Evolutionary conservation across 352 stramenopile genomes (phyloP).

Genomic region (Globisporangium recalcitrans): DNA sequence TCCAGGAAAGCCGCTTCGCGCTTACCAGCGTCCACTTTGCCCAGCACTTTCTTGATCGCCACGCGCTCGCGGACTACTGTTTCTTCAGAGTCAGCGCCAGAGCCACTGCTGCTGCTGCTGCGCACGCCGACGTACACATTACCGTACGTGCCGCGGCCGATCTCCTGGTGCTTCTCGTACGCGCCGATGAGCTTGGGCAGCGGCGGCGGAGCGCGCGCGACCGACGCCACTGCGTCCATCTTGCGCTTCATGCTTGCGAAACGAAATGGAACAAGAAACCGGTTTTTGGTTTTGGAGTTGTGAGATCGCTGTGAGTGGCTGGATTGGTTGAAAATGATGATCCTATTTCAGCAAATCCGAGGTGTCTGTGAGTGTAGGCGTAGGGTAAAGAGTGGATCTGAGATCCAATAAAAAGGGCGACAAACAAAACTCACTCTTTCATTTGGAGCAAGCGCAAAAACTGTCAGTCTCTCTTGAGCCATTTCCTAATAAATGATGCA

Average conservation of each 20-base stretch:
- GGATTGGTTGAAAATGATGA: background rate
- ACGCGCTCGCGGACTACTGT: constrained; percentile 21
- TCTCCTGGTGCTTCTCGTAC: constrained; percentile 72
- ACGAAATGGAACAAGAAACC: background rate
- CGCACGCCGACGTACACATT: constrained; percentile 68
- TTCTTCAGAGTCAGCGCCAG: constrained; percentile 1
- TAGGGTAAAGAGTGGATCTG: background rate
- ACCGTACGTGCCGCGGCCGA: constrained; percentile 76
- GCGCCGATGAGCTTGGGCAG: constrained; percentile 53
- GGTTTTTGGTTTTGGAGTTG: constrained; percentile 9
- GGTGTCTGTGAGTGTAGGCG: background rate
- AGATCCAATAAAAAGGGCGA: background rate
- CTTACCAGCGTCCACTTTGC: constrained; percentile 25
- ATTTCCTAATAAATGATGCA: too few relatives aligned
- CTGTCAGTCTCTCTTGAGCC: background rate
- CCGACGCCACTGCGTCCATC: constrained; percentile 17
- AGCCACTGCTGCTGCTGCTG: constrained; percentile 2
- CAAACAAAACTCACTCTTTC: too few relatives aligned
- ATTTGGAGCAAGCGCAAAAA: background rate
- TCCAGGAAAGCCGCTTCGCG: constrained; percentile 49
- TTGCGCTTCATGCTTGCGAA: constrained; percentile 15
- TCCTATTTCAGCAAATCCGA: background rate
- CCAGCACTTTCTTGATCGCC: constrained; percentile 76
- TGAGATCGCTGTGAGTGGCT: background rate
- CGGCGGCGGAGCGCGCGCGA: constrained; percentile 15